Evolutionary conservation across 441 rosid genomes (phyloP).

Genomic region (Melastoma candidum): DNA sequence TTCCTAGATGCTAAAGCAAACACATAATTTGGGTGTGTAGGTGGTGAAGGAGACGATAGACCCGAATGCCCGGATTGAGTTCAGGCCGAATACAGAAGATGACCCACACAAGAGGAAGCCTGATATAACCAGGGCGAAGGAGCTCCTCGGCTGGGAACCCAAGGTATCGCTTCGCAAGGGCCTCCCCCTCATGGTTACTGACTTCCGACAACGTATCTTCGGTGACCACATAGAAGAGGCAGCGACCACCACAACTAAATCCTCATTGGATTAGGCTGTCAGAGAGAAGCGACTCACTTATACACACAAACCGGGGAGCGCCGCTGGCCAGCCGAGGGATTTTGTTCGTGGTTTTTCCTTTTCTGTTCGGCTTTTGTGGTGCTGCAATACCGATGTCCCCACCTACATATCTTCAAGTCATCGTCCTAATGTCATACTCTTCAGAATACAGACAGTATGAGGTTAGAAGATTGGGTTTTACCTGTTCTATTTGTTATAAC

Average conservation of each 20-base stretch:
- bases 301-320: no score
- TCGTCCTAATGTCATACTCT: no score
- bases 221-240: slow-evolving; percentile 71
- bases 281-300: no score
- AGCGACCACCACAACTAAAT: slow-evolving; percentile 11
- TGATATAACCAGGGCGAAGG: slow-evolving; percentile 75
- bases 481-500: no score
- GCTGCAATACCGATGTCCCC: no score
- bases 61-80: slow-evolving; percentile 82
- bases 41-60: slow-evolving; percentile 96
- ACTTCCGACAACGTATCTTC: slow-evolving; percentile 76
- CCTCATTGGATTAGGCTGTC: slow-evolving; percentile 26
- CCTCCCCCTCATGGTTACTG: slow-evolving; percentile 79
- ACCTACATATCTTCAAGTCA: no score
- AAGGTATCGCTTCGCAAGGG: slow-evolving; percentile 78
- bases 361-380: no score
- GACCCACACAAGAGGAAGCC: slow-evolving; percentile 99
- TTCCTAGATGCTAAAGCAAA: not conserved
- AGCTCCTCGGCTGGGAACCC: slow-evolving; percentile 87
- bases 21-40: slow-evolving; percentile 19
- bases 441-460: no score
- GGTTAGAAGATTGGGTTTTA: no score
- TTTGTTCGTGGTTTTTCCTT: no score
- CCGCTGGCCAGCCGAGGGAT: no score
- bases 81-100: slow-evolving; percentile 83